Conservation (phyloP, 768 basidiomycete species). For the Suillus alpinus region DNA sequence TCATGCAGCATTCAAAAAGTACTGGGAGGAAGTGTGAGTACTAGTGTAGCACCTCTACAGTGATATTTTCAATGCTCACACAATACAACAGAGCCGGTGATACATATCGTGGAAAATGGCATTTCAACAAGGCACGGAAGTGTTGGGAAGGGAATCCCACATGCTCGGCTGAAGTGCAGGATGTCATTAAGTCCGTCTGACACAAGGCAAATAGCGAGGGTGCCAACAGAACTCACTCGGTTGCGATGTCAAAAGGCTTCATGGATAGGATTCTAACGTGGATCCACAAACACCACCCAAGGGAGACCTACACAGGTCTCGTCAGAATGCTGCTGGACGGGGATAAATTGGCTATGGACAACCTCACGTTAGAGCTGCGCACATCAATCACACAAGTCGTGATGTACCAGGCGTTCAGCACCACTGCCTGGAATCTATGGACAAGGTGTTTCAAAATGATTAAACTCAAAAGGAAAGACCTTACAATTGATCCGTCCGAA, state of each 20-base stretch:
- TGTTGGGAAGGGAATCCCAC: neutral
- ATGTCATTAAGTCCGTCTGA: neutral
- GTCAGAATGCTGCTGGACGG: too few species aligned
- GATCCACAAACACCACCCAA: neutral
- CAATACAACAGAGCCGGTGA: neutral
- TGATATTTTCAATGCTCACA: neutral
- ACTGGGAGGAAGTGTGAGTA: slow-evolving; percentile 2
- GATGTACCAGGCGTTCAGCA: neutral
- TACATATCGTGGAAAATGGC: neutral
- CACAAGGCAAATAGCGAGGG: neutral
- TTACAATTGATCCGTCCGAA: slow-evolving; percentile 7
- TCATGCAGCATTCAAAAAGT: neutral
- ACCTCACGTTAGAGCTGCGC: too few species aligned
- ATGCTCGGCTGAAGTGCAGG: neutral
- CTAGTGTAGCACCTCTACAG: neutral
- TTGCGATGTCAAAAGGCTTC: neutral
- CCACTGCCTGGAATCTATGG: neutral
- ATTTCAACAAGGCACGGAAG: neutral
- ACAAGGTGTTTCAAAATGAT: slow-evolving; percentile 28
- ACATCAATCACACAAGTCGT: neutral
- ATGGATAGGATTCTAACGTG: slow-evolving; percentile 2
- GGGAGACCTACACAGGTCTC: too few species aligned
- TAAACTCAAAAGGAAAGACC: slow-evolving; percentile 20
- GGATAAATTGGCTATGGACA: too few species aligned
- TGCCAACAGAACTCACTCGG: neutral